Conservation (phyloP, 2,329 filamentous ascomycete genomes). For the Paraphaeosphaeria minitans region DNA sequence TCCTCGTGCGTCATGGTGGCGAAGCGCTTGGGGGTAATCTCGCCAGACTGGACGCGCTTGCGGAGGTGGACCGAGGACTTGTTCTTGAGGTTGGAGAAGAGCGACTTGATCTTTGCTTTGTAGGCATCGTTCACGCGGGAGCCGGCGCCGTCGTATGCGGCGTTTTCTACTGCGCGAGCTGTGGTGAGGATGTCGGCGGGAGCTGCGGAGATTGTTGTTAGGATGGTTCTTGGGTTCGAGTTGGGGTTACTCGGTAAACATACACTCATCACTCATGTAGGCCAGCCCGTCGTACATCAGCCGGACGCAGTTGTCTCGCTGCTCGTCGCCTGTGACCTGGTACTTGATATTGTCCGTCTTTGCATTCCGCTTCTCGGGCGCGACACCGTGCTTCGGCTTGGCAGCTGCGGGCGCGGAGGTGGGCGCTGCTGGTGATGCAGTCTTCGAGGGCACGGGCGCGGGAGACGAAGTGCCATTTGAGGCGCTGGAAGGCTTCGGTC, state of each 20-base stretch:
- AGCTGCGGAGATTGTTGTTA: conserved; percentile 35
- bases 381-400: conserved; percentile 60
- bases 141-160: conserved; percentile 72
- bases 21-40: conserved; percentile 74
- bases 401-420: conserved; percentile 56
- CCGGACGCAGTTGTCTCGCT: conserved; percentile 84
- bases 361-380: conserved; percentile 79
- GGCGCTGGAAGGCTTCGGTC: conserved; percentile 22
- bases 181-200: conserved; percentile 70
- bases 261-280: conserved; percentile 64
- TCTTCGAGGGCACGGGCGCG: conserved; percentile 46
- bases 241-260: conserved; percentile 20
- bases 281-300: conserved; percentile 94
- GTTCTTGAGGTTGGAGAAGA: conserved; percentile 95
- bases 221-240: neutral
- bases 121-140: conserved; percentile 75
- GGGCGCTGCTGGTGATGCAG: conserved; percentile 50
- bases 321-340: conserved; percentile 72
- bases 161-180: conserved; percentile 75
- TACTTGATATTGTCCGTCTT: conserved; percentile 80
- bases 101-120: conserved; percentile 84
- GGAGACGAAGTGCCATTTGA: conserved; percentile 38
- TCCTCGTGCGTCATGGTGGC: conserved; percentile 89
- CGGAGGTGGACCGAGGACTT: conserved; percentile 82
- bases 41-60: conserved; percentile 73